Evolutionary conservation across 345 rosid species (phyloP), one percentile per base, ranked within the genome.

Genomic region (Salix dunnii): DNA sequence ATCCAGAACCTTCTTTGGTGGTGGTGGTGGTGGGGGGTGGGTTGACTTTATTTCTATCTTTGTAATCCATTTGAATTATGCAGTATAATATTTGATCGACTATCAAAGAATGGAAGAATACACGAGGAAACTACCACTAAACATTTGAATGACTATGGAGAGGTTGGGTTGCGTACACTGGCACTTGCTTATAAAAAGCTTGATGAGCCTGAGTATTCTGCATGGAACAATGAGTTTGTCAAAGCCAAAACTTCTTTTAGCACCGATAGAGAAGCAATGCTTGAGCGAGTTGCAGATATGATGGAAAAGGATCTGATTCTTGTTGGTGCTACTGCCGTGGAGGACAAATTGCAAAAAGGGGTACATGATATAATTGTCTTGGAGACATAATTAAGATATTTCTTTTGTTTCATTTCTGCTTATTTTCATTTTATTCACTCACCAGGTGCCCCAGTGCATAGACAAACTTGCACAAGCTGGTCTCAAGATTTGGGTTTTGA

Each of bases 391-490:
- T 70, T 23, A 77, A 60, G 8, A 7, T 67, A 25, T 73, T 61
- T 35, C 65, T 61, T 53, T 74, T 68, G 67, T n/a, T 71, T 73
- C 76, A 69, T 67, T 70, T 82, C 55, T 71, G 40, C 58, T 81
- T 80, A 81, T 7, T 74, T 76, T 42, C 61, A 42, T 61, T 77
- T 67, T 42, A 42, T 70, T 49, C 71, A 74, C 74, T 80, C 55
- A 30, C 25, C 80, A 96, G 99, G 99, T 96, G 40, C 97, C 98
- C 51, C 97, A 93, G 80, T 96, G 99, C 88, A 91, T 96, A 78
- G 99, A 96, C 82, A 92, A 92, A 80, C 97, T 96, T 77, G 98
- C 98, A 28, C 98, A 92, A 87, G 99, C 98, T 83, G 98, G 98
- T 64, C 91, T 96, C 78, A 96, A 93, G 86, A 55, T 96, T 72